Base-by-base conservation (phyloP, 495 filamentous ascomycete genomes). In the Aspergillus bridgeri region DNA sequence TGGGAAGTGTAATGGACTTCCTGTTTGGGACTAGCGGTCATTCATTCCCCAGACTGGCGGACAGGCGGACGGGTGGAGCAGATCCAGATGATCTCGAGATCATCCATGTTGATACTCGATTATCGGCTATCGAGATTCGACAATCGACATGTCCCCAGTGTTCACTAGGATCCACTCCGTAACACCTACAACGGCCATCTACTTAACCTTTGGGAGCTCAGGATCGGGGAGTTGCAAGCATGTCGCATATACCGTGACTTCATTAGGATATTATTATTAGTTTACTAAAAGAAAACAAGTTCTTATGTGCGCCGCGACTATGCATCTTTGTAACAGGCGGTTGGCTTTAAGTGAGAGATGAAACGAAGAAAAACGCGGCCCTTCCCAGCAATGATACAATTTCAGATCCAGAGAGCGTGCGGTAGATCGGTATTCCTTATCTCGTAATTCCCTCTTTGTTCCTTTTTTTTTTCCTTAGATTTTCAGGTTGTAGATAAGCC, bases 371-470 rank as follows among this genome's bases (percentile, higher is more conserved):
- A 65, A 57, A 57, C 62, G 61, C 54, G 58, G 43, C 47, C 51
- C 42, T 46, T 50, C 46, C 56, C 29, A 54, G 47, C 53, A 64
- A 43, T 59, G 58, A 54, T 65, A 62, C 59, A 65, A 51, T 54
- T 57, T 51, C 54, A 23, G 53, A 55, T 51, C 25, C 38, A 62
- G 52, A 42, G 47, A 51, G 61, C 44, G 45, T 43, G 57, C 57
- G 49, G 51, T 48, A 65, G 68, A 65, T 68, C 69, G 67, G 61
- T 68, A 55, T 68, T 60, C 62, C 65, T 72, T 66, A 54, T 72
- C 58, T 60, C 57, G 50, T 52, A 44, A 58, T 54, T 23, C 52
- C 43, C 22, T 24, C 0, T n/a, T 55, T 29, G 13, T 23, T 24
- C 45, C 20, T 13, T 25, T 33, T 38, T 38, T 15, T 27, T 27